These are phyloP conservation scores for Rhynchosporium secalis DNA, from an alignment of 2,329 filamentous ascomycete genomes.

Conservation along the genomic window DNA sequence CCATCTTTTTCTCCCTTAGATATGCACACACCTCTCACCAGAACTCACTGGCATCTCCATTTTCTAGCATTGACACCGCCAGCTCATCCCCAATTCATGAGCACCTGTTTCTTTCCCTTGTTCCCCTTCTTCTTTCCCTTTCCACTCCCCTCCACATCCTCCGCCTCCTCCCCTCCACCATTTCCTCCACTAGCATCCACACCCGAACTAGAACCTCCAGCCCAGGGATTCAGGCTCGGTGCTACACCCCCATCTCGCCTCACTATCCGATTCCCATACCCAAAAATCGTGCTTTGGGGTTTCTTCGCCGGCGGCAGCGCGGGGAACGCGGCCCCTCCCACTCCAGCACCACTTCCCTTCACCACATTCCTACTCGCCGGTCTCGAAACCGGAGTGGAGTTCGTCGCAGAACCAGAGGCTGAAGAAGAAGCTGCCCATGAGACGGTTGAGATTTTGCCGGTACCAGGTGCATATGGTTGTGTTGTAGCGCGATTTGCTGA, in stretches of 20 bases:
- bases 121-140: slow-evolving; percentile 58
- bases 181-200: slow-evolving; percentile 40
- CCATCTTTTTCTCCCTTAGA: background rate
- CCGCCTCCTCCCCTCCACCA: slow-evolving; percentile 52
- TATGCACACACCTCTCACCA: background rate
- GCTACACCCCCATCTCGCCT: slow-evolving; percentile 47
- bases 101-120: slow-evolving; percentile 61
- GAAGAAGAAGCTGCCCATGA: slow-evolving; percentile 39
- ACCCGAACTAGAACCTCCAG: slow-evolving; percentile 30
- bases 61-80: too few relatives aligned
- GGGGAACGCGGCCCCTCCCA: slow-evolving; percentile 62
- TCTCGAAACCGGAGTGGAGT: slow-evolving; percentile 31
- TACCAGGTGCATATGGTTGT: slow-evolving; percentile 11
- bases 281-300: slow-evolving; percentile 61
- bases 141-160: slow-evolving; percentile 34
- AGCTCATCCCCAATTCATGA: slow-evolving; percentile 57
- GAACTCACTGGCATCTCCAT: background rate
- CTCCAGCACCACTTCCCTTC: slow-evolving; percentile 44
- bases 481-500: slow-evolving; percentile 29
- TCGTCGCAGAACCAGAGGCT: slow-evolving; percentile 43
- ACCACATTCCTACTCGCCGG: slow-evolving; percentile 25
- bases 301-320: slow-evolving; percentile 78
- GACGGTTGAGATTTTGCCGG: slow-evolving; percentile 36
- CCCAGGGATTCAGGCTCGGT: slow-evolving; percentile 27
- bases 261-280: slow-evolving; percentile 57